phyloP scores from a whole-genome alignment of 2,329 filamentous ascomycete genomes.

The Cephalotrichum gorgonifer region DNA sequence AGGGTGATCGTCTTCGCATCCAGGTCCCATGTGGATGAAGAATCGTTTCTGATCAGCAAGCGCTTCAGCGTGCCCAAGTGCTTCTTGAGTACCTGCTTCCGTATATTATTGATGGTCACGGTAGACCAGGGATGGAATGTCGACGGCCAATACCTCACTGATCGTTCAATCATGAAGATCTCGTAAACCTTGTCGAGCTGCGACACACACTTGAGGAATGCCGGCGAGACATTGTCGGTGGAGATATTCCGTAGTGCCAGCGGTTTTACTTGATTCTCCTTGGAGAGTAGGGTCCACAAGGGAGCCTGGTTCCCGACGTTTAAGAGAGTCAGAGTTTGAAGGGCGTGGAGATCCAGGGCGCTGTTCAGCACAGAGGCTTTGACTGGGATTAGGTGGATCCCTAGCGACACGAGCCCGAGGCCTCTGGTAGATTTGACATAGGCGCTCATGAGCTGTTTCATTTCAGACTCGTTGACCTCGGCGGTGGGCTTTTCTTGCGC shows the following conservation, averaged over 20 bases:
- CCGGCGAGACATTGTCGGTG: conserved; percentile 49
- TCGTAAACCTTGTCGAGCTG: conserved; percentile 45
- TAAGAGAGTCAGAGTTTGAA: conserved; percentile 49
- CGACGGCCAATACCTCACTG: conserved; percentile 38
- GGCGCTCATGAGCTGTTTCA: conserved; percentile 24
- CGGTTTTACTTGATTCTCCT: conserved; percentile 39
- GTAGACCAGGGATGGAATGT: conserved; percentile 39
- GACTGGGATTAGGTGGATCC: conserved; percentile 48
- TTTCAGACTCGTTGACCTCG: conserved; percentile 24
- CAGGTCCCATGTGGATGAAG: conserved; percentile 41
- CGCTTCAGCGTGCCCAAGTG: conserved; percentile 43
- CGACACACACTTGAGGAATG: conserved; percentile 43
- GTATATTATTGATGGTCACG: conserved; percentile 46
- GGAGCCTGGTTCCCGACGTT: conserved; percentile 52
- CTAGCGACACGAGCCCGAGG: conserved; percentile 41
- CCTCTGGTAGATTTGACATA: conserved; percentile 51
- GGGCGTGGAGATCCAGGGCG: conserved; percentile 43
- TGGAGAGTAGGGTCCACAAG: conserved; percentile 47
- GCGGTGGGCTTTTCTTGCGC: conserved; percentile 7
- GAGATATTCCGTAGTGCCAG: conserved; percentile 47
- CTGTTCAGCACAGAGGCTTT: conserved; percentile 45
- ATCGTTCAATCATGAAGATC: conserved; percentile 48
- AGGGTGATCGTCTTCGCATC: conserved; percentile 43
- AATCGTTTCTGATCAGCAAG: conserved; percentile 51
- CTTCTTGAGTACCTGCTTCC: conserved; percentile 44